Evolutionary conservation across 306 rosid genomes (phyloP), one percentile per base, ranked within the genome.

Genomic region (Corylus avellana): DNA sequence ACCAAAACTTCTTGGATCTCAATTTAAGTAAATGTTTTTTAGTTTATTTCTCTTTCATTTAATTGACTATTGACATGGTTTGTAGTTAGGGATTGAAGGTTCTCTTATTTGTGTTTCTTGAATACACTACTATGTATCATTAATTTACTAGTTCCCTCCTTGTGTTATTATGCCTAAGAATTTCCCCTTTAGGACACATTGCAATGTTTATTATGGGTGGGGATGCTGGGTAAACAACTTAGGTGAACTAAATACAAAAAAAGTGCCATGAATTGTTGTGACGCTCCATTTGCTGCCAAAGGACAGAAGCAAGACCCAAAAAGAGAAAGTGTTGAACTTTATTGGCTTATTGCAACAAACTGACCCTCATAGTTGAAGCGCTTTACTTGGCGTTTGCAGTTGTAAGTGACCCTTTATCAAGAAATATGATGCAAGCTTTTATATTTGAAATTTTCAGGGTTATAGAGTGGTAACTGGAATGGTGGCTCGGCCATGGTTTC

Each of bases 401-500:
- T 68, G 29, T 22, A 44, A 66, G 16, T 57, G 78, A 39, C 25
- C 49, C 74, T 69, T 77, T 72, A 17, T 73, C 8, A 47, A 42
- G 48, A 66, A 55, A 29, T 62, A 8, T 77, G 75, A 75, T 77
- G 71, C 84, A 63, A 61, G 62, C 47, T 76, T 49, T 53, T 44
- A 27, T 72, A 46, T 66, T 50, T 9, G 71, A 71, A 73, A 25
- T 82, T 80, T 79, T 79, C 98, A 93, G 99, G 93, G 82, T 55
- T 95, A 91, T 68, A 83, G 98, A 79, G 69, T 88, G 86, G 83
- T 93, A 64, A 80, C 93, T 76, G 99, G 97, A 77, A 84, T 95
- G 85, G 96, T 89, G 63, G 82, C 88, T 75, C 97, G 96, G 75
- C 83, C 96, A 3, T 93, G 98, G 98, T 93, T 94, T 85, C 89